Base-by-base conservation (phyloP, 495 filamentous ascomycete species). In the Opeltia flavorubescens region DNA sequence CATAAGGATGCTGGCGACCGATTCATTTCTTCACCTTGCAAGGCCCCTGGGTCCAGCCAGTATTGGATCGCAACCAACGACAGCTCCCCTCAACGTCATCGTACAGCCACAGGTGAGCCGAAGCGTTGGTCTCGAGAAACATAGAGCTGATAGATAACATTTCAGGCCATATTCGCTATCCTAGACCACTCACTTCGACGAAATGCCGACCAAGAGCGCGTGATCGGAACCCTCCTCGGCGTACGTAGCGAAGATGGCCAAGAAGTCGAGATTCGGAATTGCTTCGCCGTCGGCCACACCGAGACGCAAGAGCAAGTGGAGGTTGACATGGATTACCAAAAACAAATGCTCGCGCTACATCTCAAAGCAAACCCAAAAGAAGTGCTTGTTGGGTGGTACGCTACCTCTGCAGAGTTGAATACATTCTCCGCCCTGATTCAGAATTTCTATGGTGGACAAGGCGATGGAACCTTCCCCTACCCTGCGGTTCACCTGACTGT, bases 251-350 rank as follows among this genome's bases (percentile, higher is more conserved):
- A 98, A 66, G 91, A 98, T 74, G 89, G 89, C 63, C 84, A 80
- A 65, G 89, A 95, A 67, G 86, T 91, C 57, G 85, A 89, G 69
- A 89, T 98, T 58, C 77, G 84, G 55, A 89, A 86, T 64, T 87
- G 84, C 66, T 98, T 96, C 63, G 93, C 93, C 47, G 91, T 98
- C 54, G 86, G 88, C 48, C 91, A 98, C 71, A 95, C 88, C 48
- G 91, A 98, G 71, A 94, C 86, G 58, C 81, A 88, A 61, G 91
- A 98, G 66, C 91, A 98, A 65, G 91, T 98, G 56, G 91, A 98
- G 62, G 93, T 98, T 50, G 91, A 98, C 65, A 94, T 98, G 77
- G 91, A 96, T 66, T 98, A 96, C 62, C 91, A 98, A 66, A 96
- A 96, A 76, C 85, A 89, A 62, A 96, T 98, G 91, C 77, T 95